Percentiles rank a stretch among this genome's conserved stretches.
Conservation (phyloP, 1,284 basidiomycete species). For the Xanthoconium separans region DNA sequence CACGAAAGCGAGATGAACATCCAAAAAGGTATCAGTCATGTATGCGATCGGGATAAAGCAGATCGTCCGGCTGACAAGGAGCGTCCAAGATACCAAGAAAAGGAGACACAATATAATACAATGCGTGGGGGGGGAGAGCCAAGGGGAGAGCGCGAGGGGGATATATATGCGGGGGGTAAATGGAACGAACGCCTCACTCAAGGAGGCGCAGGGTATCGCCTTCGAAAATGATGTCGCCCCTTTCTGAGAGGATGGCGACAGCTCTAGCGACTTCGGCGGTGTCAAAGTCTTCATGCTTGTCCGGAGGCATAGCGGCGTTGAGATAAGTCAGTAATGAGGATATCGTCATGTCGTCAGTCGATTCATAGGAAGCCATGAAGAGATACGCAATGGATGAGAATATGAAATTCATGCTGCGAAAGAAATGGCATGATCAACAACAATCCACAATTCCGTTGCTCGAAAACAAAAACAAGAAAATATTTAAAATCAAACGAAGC, state of each 20-base stretch:
- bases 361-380: conserved; percentile 62
- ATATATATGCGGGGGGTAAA: conserved; percentile 1
- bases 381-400: conserved; percentile 57
- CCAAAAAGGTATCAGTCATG: conserved; percentile 27
- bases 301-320: conserved; percentile 69
- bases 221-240: conserved; percentile 52
- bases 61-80: conserved; percentile 12
- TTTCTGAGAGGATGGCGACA: conserved; percentile 52
- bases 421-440: conserved; percentile 10
- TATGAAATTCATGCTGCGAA: conserved; percentile 54
- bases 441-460: conserved; percentile 2
- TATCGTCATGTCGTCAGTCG: conserved; percentile 63
- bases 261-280: conserved; percentile 65
- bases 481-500: not conserved
- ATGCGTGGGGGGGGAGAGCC: not conserved
- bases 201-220: conserved; percentile 54
- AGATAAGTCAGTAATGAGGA: conserved; percentile 65
- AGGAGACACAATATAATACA: conserved; percentile 16
- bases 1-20: conserved; percentile 13
- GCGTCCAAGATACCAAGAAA: conserved; percentile 32
- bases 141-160: not conserved
- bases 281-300: conserved; percentile 79
- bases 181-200: conserved; percentile 12
- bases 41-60: conserved; percentile 6
- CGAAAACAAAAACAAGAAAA: not conserved